Base-by-base conservation (phyloP, 1,284 basidiomycete species). In the Meripilus lineatus region DNA sequence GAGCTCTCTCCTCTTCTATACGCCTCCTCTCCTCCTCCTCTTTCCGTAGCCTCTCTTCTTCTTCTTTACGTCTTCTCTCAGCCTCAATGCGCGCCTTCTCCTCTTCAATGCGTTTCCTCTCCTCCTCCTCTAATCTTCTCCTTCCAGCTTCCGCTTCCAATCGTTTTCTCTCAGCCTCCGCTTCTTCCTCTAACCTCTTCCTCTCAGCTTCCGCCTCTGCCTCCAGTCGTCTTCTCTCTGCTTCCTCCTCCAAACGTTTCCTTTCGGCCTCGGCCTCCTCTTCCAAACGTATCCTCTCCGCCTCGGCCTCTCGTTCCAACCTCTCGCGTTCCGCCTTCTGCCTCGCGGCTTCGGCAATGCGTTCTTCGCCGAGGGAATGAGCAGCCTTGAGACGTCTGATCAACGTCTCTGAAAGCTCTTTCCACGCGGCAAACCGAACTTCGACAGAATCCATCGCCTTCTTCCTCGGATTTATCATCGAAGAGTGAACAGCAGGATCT, bases 361-460 rank as follows among this genome's bases (percentile, higher is more conserved):
- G 24, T 14, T 37, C 22, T 39, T 25, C 20, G 38, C 7, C 36
- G 14, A 5, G 15, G 15, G 15, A 37, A 62, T 61, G n/a, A 11
- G 65, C 64, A 17, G 55, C 47, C 15, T 66, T 46, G 26, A 54
- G 58, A 38, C 56, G 56, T 32, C 28, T 30, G n/a, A 54, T 55
- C 26, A 84, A 61, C 7, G 56, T 49, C 2, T 63, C 61, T 6
- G 70, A 50, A 44, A 65, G 69, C 43, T 75, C 70, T 30, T 67
- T 58, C 75, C 77, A 84, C 2, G 65, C 58, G 18, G 60, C 66
- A 44, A 77, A 64, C 35, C 67, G 69, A n/a, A 65, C 49, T 50
- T 81, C 75, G 1, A 67, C 62, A 50, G 78, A 72, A 53, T 79
- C 71, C 11, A 76, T 63, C 7, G 64, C 65, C 44, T 67, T 65